Evolutionary conservation across 2,329 filamentous ascomycete genomes (phyloP).

Genomic region (Fusarium longipes): DNA sequence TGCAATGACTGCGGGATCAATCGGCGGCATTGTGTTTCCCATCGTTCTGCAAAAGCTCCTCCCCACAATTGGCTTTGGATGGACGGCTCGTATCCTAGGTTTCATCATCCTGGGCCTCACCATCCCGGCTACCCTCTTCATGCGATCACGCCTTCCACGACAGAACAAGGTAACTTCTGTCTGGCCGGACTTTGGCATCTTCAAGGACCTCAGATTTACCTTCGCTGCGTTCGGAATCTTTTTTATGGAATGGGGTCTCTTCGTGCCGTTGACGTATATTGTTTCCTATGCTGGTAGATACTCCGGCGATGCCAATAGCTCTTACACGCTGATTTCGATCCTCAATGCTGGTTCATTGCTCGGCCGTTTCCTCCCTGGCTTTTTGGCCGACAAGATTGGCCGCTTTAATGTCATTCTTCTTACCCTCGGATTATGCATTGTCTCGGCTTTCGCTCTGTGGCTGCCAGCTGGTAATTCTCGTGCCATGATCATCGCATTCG

Average conservation of each 20-base stretch:
- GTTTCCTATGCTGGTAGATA: conserved; percentile 72
- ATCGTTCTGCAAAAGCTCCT: conserved; percentile 60
- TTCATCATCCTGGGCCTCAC: conserved; percentile 62
- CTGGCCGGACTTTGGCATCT: conserved; percentile 70
- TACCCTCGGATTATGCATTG: conserved; percentile 68
- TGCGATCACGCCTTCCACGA: conserved; percentile 66
- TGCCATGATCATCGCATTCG: conserved; percentile 73
- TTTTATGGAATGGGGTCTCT: conserved; percentile 77
- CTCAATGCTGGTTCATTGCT: conserved; percentile 83
- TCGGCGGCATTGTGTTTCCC: conserved; percentile 75
- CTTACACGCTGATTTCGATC: conserved; percentile 82
- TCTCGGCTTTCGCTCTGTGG: conserved; percentile 74
- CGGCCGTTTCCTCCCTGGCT: conserved; percentile 80
- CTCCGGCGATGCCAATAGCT: conserved; percentile 36
- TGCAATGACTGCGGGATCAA: conserved; percentile 76
- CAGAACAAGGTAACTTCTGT: conserved; percentile 51
- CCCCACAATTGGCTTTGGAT: conserved; percentile 60
- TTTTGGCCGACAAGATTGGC: conserved; percentile 79
- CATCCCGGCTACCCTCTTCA: conserved; percentile 60
- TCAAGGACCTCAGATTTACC: conserved; percentile 68
- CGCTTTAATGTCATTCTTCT: conserved; percentile 84
- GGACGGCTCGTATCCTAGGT: conserved; percentile 62
- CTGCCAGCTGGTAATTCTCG: conserved; percentile 67
- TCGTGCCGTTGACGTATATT: conserved; percentile 81
- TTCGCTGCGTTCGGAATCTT: conserved; percentile 72